phyloP scores from a whole-genome alignment of 2,329 filamentous ascomycete genomes.

The Harringtonia lauricola region DNA sequence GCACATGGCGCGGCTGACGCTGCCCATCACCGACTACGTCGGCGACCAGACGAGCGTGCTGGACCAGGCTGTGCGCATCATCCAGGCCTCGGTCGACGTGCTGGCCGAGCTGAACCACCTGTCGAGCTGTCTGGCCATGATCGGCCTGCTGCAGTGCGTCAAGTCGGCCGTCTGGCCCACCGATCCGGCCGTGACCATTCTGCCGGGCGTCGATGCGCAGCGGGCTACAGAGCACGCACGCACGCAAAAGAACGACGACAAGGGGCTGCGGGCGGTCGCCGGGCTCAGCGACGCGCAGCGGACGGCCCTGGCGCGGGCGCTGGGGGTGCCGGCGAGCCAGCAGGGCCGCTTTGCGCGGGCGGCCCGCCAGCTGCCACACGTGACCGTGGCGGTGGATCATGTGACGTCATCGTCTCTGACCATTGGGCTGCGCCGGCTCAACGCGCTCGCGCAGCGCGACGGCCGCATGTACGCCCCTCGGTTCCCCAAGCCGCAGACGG shows the following conservation, averaged over 20 bases:
- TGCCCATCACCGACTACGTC: constrained; percentile 94
- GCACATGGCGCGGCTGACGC: constrained; percentile 83
- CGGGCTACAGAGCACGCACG: constrained; percentile 1
- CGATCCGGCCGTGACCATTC: constrained; percentile 66
- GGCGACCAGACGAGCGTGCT: constrained; percentile 84
- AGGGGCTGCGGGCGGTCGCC: constrained; percentile 29
- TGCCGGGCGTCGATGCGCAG: constrained; percentile 53
- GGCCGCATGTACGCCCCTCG: constrained; percentile 73
- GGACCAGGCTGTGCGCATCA: constrained; percentile 92
- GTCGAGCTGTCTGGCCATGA: constrained; percentile 69
- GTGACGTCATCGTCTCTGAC: constrained; percentile 51
- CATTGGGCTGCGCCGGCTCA: constrained; percentile 54
- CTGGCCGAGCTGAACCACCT: constrained; percentile 80
- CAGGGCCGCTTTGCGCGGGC: constrained; percentile 45
- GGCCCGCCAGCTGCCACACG: constrained; percentile 54
- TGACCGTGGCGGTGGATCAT: constrained; percentile 50
- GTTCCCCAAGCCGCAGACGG: constrained; percentile 89
- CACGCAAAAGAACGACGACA: background rate
- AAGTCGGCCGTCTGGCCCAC: constrained; percentile 88
- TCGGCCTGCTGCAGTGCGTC: constrained; percentile 78
- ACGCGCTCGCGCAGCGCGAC: constrained; percentile 52
- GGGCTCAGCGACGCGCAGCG: constrained; percentile 22
- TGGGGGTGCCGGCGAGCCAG: constrained; percentile 35
- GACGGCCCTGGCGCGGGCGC: constrained; percentile 34
- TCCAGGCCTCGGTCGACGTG: constrained; percentile 90